Evolutionary conservation across 2,329 filamentous ascomycete genomes (phyloP), one percentile per base, ranked within the genome.

Genomic region (Stylonectria norvegica): DNA sequence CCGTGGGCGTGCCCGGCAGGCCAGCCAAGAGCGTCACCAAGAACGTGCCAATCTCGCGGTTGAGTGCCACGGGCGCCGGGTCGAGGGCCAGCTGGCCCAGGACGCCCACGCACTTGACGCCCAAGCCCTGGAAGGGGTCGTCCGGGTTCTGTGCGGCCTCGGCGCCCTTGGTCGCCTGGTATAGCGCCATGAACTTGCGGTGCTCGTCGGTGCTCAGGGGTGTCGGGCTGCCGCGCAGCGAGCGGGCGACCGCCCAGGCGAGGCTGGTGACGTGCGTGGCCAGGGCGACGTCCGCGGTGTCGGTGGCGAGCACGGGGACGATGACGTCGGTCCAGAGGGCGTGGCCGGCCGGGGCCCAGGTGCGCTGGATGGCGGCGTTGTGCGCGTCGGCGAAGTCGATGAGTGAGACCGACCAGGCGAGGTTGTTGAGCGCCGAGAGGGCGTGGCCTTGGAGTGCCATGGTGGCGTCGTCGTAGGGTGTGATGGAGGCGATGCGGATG

Each of bases 51-150:
- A 85, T 75, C 42, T 83, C 77, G 31, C 76, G 73, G 65, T 85
- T 85, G 20, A 75, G 63, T 10, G 66, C 60, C 8, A 73, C 39
- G 0, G 78, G 72, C 2, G 75, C 72, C 4, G 77, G 76, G 37
- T 76, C 63, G 7, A 75, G 66, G 2, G 79, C 81, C 7, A 85
- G 69, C 53, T 79, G 77, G 43, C 81, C 82, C 9, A 85, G 69
- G 5, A 83, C 78, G 38, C 81, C 81, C 48, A 85, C 70, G 53
- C 79, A 83, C 64, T 83, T 85, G 48, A 84, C 79, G 19, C 78
- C 74, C 3, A 85, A 70, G 25, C 70, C 69, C 59, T 80, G 78
- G 63, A 83, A 80, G 19, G 78, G 76, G 47, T 83, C 79, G 6
- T 70, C 61, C 3, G 55, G 47, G 27, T 62, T 56, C 34, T 50